A percentile compares a stretch with the other conserved stretches of the same genome.
Conservation (phyloP, 495 filamentous ascomycete genomes). For the Trichocladium uniseriatum region DNA sequence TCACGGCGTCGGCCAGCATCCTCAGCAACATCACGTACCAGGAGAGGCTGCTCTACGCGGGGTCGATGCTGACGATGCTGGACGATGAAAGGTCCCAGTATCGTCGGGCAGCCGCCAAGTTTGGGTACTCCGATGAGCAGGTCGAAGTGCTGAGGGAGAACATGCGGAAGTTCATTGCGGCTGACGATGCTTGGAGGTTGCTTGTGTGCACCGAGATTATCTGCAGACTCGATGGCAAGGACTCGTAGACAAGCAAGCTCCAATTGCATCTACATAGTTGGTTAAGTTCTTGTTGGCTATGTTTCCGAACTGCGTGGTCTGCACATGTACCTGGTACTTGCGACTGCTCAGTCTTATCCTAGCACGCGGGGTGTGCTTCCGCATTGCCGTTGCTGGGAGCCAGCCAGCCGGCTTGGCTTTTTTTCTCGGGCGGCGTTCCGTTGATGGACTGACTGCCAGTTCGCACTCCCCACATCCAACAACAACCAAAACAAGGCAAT, state of each 20-base stretch:
- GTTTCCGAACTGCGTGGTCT: too few species aligned
- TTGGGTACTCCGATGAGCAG: constrained; percentile 6
- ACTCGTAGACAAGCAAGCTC: neutral
- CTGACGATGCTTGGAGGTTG: constrained; percentile 7
- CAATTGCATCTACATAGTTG: too few species aligned
- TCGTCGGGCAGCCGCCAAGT: constrained; percentile 5
- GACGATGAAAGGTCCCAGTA: constrained; percentile 8
- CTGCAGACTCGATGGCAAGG: neutral
- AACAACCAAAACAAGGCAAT: too few species aligned
- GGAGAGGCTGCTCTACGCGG: constrained; percentile 4
- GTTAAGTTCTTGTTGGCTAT: too few species aligned
- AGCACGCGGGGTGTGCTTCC: too few species aligned
- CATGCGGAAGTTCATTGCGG: constrained; percentile 4
- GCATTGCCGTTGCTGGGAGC: too few species aligned
- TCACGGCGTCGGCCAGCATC: constrained; percentile 10
- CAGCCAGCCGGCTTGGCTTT: too few species aligned
- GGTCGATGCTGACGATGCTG: constrained; percentile 7
- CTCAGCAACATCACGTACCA: constrained; percentile 6
- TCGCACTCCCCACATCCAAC: too few species aligned
- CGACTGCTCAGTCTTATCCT: too few species aligned
- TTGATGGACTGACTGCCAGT: too few species aligned
- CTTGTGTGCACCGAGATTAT: constrained; percentile 6
- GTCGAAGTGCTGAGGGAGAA: constrained; percentile 9
- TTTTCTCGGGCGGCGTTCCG: too few species aligned
- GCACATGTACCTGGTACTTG: too few species aligned